Conservation (phyloP, 2,329 filamentous ascomycete genomes). For the Scleromitrula shiraiana region DNA sequence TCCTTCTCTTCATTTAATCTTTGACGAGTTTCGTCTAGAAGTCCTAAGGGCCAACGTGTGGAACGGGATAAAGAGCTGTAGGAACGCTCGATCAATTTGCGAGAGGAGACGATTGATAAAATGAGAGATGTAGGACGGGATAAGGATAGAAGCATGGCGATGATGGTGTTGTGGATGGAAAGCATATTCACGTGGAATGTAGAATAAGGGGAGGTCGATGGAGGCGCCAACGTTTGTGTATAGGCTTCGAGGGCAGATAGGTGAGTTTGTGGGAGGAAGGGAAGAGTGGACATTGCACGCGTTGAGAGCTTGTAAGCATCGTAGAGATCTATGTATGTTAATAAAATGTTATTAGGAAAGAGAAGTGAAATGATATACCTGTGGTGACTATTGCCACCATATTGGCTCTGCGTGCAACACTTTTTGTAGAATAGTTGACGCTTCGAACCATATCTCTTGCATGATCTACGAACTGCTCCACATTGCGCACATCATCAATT, state of each 20-base stretch:
- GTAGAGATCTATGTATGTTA: conserved; percentile 51
- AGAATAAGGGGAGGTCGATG: conserved; percentile 64
- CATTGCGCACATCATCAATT: conserved; percentile 73
- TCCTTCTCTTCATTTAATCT: conserved; percentile 77
- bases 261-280: conserved; percentile 62
- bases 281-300: conserved; percentile 44
- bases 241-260: conserved; percentile 66
- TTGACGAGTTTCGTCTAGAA: conserved; percentile 82
- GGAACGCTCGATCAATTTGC: conserved; percentile 70
- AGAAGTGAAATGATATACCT: conserved; percentile 37
- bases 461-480: conserved; percentile 87
- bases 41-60: conserved; percentile 69
- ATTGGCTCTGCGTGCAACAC: conserved; percentile 72
- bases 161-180: conserved; percentile 75
- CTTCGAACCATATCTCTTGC: conserved; percentile 83
- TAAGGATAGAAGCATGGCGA: conserved; percentile 71
- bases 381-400: conserved; percentile 56
- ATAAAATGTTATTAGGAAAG: conserved; percentile 12
- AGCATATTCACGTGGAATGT: conserved; percentile 69
- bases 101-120: conserved; percentile 62
- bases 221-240: conserved; percentile 54
- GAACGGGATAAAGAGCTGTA: conserved; percentile 65
- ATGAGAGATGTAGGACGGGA: conserved; percentile 74
- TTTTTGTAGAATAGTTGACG: conserved; percentile 76
- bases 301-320: conserved; percentile 54